Evolutionary conservation across 1,139 yeast species (phyloP).

Genomic region (Wickerhamomyces sp.): DNA sequence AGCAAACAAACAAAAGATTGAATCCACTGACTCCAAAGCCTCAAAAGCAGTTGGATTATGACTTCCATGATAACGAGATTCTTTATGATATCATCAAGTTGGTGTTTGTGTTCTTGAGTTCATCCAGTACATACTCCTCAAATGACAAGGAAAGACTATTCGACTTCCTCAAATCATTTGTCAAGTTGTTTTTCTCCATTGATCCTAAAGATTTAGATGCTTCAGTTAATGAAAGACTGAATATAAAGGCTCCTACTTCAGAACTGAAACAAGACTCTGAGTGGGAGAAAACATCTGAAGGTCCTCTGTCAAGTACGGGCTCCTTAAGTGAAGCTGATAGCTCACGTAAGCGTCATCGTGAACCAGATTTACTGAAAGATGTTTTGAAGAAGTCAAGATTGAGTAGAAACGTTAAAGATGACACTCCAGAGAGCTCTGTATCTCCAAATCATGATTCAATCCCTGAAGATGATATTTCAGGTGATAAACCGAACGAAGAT

Average conservation of each 20-base stretch:
- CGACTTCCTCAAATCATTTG: constrained; percentile 66
- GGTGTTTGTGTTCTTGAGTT: constrained; percentile 63
- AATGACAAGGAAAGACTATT: constrained; percentile 77
- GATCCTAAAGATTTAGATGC: constrained; percentile 30
- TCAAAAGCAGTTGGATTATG: constrained; percentile 70
- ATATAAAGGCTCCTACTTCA: constrained; percentile 4
- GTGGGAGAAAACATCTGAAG: constrained; percentile 10
- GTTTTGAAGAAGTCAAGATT: constrained; percentile 61
- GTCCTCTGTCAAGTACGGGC: constrained; percentile 3
- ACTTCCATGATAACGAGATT: constrained; percentile 61
- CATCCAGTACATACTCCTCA: constrained; percentile 69
- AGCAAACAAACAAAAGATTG: constrained; percentile 69
- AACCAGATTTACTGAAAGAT: constrained; percentile 65
- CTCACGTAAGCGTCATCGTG: constrained; percentile 47
- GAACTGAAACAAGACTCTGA: constrained; percentile 14
- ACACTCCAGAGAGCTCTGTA: constrained; percentile 8
- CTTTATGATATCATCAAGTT: constrained; percentile 70
- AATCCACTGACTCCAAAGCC: constrained; percentile 87
- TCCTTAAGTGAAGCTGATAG: constrained; percentile 17
- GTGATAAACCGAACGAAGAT: constrained; percentile 27
- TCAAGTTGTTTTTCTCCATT: constrained; percentile 64
- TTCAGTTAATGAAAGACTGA: constrained; percentile 29
- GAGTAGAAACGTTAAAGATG: constrained; percentile 35
- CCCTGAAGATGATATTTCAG: constrained; percentile 16
- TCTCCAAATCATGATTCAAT: constrained; percentile 26